A percentile compares a stretch with the other conserved stretches of the same genome.
These are phyloP conservation scores for Gnaphalium uliginosum DNA, from an alignment of 129 eudicot species.

Conservation along the genomic window DNA sequence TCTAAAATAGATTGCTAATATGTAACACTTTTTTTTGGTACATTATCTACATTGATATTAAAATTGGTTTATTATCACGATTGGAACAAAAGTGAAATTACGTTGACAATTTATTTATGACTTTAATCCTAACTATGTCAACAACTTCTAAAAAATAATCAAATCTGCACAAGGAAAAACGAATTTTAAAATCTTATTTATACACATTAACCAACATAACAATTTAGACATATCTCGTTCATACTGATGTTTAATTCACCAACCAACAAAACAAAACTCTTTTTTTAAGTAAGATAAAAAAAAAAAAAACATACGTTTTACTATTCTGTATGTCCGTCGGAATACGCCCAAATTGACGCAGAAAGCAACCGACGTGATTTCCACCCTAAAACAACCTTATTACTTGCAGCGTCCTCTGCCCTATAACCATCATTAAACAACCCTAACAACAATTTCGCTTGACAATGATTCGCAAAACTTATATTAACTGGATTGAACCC, in stretches of 20 bases:
- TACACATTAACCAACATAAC: neutral
- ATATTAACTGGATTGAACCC: conserved; percentile 49
- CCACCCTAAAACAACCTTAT: conserved; percentile 77
- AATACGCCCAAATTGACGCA: conserved; percentile 62
- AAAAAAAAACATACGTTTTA: no score
- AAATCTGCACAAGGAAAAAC: neutral
- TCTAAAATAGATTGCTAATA: no score
- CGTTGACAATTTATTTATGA: no score
- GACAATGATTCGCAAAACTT: conserved; percentile 83
- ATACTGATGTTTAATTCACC: neutral
- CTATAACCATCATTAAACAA: conserved; percentile 69
- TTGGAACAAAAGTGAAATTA: no score
- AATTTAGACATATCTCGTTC: neutral
- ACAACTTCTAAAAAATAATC: no score
- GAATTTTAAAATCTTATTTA: neutral
- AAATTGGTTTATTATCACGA: no score
- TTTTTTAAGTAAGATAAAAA: no score
- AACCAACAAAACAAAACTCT: neutral
- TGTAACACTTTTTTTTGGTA: no score
- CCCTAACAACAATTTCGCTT: conserved; percentile 70
- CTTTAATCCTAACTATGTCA: no score
- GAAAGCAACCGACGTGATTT: conserved; percentile 71
- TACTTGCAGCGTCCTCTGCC: conserved; percentile 58
- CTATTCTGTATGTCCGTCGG: neutral
- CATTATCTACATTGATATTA: no score